A percentile compares a stretch with the other conserved stretches of the same genome.
Evolutionary conservation across 257 asterid species (phyloP).

Genomic region (Nicotiana otophora): DNA sequence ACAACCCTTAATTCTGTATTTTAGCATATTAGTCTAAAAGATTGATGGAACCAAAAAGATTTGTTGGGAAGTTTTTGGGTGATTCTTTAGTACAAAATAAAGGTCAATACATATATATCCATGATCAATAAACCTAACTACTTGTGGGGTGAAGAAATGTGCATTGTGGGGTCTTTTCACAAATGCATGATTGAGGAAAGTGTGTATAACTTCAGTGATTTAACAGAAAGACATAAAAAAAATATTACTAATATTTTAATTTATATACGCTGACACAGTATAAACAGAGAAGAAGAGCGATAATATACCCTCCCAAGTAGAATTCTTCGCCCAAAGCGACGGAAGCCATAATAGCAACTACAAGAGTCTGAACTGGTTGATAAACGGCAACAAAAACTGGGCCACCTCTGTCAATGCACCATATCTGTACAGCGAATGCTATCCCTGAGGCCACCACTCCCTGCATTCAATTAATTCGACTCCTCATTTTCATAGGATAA

Average conservation of each 20-base stretch:
- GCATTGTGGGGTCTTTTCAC: neutral
- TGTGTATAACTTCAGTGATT: neutral
- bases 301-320: slow-evolving; percentile 82
- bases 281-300: no score
- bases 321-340: slow-evolving; percentile 72
- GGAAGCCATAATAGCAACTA: slow-evolving; percentile 86
- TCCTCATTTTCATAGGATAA: neutral
- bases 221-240: neutral
- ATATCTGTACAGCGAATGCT: slow-evolving; percentile 98
- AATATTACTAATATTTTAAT: neutral
- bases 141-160: neutral
- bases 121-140: neutral
- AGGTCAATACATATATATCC: neutral
- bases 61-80: neutral
- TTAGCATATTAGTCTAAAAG: no score
- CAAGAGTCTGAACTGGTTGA: slow-evolving; percentile 98
- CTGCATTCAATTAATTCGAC: slow-evolving; percentile 37
- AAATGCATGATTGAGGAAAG: slow-evolving; percentile 5
- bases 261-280: neutral
- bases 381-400: slow-evolving; percentile 98
- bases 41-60: neutral
- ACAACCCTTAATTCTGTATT: no score
- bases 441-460: slow-evolving; percentile 99
- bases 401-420: slow-evolving; percentile 99
- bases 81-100: neutral